A percentile compares a stretch with the other conserved stretches of the same genome.
Conservation (phyloP, 768 basidiomycete species). For the Kwoniella heveanensis region DNA sequence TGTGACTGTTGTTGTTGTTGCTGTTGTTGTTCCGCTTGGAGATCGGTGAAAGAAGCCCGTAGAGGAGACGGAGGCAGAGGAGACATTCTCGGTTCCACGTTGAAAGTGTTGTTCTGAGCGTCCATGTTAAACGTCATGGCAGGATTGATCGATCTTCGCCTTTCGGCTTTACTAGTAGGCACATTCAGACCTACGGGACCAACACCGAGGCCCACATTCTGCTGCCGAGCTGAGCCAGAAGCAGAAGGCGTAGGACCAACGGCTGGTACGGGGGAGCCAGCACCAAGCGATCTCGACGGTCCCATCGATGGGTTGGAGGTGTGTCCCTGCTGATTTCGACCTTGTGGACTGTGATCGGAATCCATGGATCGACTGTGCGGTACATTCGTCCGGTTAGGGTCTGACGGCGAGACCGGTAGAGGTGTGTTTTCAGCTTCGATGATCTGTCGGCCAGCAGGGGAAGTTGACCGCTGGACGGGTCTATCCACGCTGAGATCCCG, state of each 20-base stretch:
- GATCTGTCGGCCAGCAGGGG: conserved; percentile 21
- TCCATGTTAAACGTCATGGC: conserved; percentile 58
- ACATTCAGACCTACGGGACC: conserved; percentile 49
- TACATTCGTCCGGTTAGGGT: conserved; percentile 11
- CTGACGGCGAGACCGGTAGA: conserved; percentile 27
- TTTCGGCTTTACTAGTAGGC: conserved; percentile 59
- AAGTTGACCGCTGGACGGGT: conserved; percentile 24
- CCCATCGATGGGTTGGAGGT: conserved; percentile 23
- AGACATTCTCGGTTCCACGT: conserved; percentile 38
- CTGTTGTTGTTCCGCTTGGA: conserved; percentile 15
- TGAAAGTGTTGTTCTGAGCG: conserved; percentile 37
- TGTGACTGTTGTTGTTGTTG: conserved; percentile 11
- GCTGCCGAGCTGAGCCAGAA: conserved; percentile 5
- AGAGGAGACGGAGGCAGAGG: conserved; percentile 54
- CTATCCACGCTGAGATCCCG: conserved; percentile 31
- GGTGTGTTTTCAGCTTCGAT: conserved; percentile 21
- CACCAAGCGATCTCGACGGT: conserved; percentile 14
- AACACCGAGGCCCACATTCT: conserved; percentile 50
- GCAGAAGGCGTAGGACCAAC: conserved; percentile 6
- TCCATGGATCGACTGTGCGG: conserved; percentile 19
- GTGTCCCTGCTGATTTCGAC: conserved; percentile 1
- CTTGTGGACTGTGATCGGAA: conserved; percentile 20
- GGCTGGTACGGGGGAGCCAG: conserved; percentile 16
- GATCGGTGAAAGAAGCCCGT: conserved; percentile 60
- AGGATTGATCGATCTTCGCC: conserved; percentile 65